phyloP scores from a whole-genome alignment of 2,329 filamentous ascomycete genomes.

The Leptographium radiaticola region DNA sequence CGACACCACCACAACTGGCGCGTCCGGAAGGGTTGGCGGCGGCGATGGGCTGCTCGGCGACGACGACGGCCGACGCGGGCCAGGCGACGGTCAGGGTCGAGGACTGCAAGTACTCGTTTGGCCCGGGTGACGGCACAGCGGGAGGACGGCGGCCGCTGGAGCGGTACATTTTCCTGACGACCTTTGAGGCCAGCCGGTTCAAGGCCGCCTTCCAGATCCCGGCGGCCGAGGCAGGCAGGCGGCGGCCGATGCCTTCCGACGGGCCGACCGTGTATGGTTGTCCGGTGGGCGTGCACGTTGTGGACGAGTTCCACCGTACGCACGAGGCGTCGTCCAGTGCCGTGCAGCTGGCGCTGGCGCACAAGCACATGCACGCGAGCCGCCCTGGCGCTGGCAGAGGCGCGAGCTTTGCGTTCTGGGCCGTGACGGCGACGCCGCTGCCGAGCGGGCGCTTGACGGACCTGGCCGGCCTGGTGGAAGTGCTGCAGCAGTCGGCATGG shows the following conservation, averaged over 20 bases:
- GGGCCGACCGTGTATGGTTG: slow-evolving; percentile 4
- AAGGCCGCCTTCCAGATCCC: slow-evolving; percentile 1
- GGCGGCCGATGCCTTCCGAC: neutral
- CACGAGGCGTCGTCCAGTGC: neutral
- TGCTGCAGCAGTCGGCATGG: slow-evolving; percentile 3
- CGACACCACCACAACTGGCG: neutral
- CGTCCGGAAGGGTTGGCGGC: neutral
- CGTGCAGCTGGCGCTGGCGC: slow-evolving; percentile 2
- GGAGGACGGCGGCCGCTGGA: slow-evolving; percentile 2
- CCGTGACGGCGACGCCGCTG: slow-evolving; percentile 6
- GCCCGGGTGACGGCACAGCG: neutral
- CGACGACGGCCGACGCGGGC: neutral
- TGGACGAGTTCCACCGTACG: slow-evolving; percentile 7
- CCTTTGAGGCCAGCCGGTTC: neutral
- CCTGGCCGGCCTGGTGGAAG: neutral
- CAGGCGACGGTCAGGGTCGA: neutral
- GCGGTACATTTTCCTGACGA: slow-evolving; percentile 8
- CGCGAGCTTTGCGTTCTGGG: slow-evolving; percentile 6
- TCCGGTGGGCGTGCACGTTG: slow-evolving; percentile 7
- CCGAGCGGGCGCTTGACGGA: slow-evolving; percentile 1
- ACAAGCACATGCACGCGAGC: neutral
- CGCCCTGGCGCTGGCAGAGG: neutral
- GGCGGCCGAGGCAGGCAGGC: neutral
- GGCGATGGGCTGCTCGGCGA: neutral
- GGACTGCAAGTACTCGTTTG: neutral